phyloP scores from a whole-genome alignment of 306 rosid genomes.

The Medicago lupulina region DNA sequence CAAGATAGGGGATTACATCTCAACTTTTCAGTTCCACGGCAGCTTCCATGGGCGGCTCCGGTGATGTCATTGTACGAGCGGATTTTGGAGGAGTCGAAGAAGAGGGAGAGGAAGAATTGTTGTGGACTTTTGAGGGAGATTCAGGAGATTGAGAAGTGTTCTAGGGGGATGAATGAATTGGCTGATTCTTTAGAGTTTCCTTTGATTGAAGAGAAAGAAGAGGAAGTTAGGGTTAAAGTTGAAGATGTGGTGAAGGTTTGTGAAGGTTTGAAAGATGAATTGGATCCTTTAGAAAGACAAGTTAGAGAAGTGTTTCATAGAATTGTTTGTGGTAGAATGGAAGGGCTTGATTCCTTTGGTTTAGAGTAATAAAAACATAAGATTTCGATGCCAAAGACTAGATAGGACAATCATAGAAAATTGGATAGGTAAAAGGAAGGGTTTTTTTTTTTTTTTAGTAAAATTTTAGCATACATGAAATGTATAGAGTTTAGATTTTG shows the following conservation, averaged over 20 bases:
- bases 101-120: conserved; percentile 73
- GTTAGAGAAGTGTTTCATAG: conserved; percentile 84
- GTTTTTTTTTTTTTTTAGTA: no score
- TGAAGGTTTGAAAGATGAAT: conserved; percentile 62
- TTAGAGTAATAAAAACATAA: conserved; percentile 30
- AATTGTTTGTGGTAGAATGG: conserved; percentile 75
- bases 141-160: conserved; percentile 77
- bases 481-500: no score
- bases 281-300: conserved; percentile 81
- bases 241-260: conserved; percentile 65
- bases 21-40: conserved; percentile 64
- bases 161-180: conserved; percentile 69
- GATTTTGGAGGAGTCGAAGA: conserved; percentile 78
- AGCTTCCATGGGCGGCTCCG: conserved; percentile 73
- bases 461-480: no score
- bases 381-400: no score
- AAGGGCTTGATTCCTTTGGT: conserved; percentile 73
- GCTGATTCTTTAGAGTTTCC: conserved; percentile 78
- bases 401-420: background rate
- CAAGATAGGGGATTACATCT: conserved; percentile 88
- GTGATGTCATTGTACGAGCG: conserved; percentile 66
- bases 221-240: conserved; percentile 70
- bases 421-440: no score
- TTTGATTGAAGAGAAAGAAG: conserved; percentile 66
- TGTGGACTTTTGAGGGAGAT: conserved; percentile 84